A percentile compares a stretch with the other conserved stretches of the same genome.
Evolutionary conservation across 805 yeast genomes (phyloP).

Genomic region (Metschnikowia continentalis): DNA sequence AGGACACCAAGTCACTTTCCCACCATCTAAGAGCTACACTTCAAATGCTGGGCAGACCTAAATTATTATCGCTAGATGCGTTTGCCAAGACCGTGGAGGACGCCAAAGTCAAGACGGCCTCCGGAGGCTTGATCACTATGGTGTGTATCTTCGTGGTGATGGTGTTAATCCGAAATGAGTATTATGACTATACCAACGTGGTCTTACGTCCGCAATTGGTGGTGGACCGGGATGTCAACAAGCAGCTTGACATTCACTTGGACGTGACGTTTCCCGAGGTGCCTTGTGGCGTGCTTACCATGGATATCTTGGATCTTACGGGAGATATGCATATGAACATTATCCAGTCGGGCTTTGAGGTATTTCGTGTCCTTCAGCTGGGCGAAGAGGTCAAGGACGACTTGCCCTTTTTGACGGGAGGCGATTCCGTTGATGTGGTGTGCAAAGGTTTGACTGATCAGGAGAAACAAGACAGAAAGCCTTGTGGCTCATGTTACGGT

Average conservation of each 20-base stretch:
- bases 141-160: slow-evolving; percentile 59
- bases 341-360: slow-evolving; percentile 63
- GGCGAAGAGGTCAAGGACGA: slow-evolving; percentile 38
- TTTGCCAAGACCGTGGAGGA: slow-evolving; percentile 94
- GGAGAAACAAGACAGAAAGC: slow-evolving; percentile 30
- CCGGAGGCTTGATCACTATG: slow-evolving; percentile 87
- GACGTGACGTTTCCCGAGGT: slow-evolving; percentile 80
- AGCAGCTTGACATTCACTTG: slow-evolving; percentile 69
- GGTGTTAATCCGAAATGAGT: slow-evolving; percentile 66
- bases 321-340: slow-evolving; percentile 82
- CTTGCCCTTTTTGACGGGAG: slow-evolving; percentile 18
- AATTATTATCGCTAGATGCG: slow-evolving; percentile 70
- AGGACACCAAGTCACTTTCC: slow-evolving; percentile 2
- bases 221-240: slow-evolving; percentile 78
- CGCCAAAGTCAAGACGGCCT: slow-evolving; percentile 78
- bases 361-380: slow-evolving; percentile 59
- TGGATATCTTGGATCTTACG: slow-evolving; percentile 85
- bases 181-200: slow-evolving; percentile 65
- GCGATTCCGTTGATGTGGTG: slow-evolving; percentile 24
- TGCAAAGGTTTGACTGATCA: slow-evolving; percentile 32
- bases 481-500: slow-evolving; percentile 90
- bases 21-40: neutral
- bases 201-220: slow-evolving; percentile 77
- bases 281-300: slow-evolving; percentile 77
- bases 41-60: slow-evolving; percentile 26